Evolutionary conservation across 1,284 basidiomycete genomes (phyloP), one percentile per base, ranked within the genome.

Genomic region (Gymnopus androsaceus): DNA sequence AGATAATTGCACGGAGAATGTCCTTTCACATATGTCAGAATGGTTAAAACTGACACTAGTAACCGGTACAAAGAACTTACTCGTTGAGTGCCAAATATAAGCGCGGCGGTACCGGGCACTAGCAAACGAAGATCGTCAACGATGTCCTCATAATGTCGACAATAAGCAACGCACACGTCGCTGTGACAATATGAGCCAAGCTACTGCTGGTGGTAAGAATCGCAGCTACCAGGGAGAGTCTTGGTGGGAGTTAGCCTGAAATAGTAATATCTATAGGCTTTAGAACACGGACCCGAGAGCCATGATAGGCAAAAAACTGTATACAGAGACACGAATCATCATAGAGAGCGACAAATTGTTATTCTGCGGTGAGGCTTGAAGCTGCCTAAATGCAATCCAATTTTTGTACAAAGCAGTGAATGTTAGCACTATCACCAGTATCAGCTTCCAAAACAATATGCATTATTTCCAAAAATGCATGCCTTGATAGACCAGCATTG

Each of bases 261-360:
- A n/a, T n/a, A 40, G 5, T 7, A 36, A 36, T 2, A 27, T 9
- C 9, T 19, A 36, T 9, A n/a, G 8, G 21, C 33, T 36, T 34
- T n/a, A n/a, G n/a, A n/a, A n/a, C n/a, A n/a, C n/a, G n/a, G n/a
- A 49, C 47, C 47, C 47, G 9, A 49, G 28, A 31, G 47, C 47
- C 17, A 49, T 4, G 17, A 49, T 36, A 7, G 47, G 47, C 12
- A 49, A 19, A 12, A 49, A 31, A 37, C 47, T 49, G 31, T 34
- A 49, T 7, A 49, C 30, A 6, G 47, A 49, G 5, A 49, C 34
- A 5, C 47, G 30, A 3, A 49, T 14, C 9, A 49, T 36, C 47
- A 49, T 49, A 17, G 47, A 4, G 17, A 49, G 3, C 5, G 47
- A 49, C 5, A 36, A 14, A 33, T 14, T 33, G 31, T 33, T 33